Evolutionary conservation across 768 basidiomycete species (phyloP), one percentile per base, ranked within the genome.

Genomic region (Boletellus ananas): DNA sequence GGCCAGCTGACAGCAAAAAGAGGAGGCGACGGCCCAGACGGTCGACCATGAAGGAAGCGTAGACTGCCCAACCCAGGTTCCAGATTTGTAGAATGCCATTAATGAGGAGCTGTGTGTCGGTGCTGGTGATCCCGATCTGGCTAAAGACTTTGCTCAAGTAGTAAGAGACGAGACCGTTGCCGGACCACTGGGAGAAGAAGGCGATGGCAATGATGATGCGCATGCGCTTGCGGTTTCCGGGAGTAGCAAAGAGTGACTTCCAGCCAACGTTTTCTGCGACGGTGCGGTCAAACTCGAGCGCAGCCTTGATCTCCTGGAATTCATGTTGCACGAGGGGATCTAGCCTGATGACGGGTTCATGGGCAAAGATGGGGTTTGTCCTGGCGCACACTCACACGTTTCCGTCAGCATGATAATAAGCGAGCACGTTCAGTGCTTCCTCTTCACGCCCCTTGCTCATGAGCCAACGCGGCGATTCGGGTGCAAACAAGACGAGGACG

Each of bases 161-260:
- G 75, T 85, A 90, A 7, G 85, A 88, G 44, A 88, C 84, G 47
- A 91, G 83, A 62, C 88, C 88, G 59, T 90, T 90, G 13, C 87
- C 88, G 10, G 85, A 89, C 88, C 87, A 90, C 59, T 88, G 85
- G 3, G 87, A 89, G 77, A 90, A 89, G 77, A 86, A 86, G 41
- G 85, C 87, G 48, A 90, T 72, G 41, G 84, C 84, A 54, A 87
- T 64, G 65, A 91, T 85, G 66, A 90, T 85, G 48, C 78, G 70
- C 77, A 91, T 77, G 50, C 90, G 87, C 67, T 74, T 83, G 55
- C 80, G 73, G 76, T 92, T 92, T 45, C 88, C 90, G 25, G 75
- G 66, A 39, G 79, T 87, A 37, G 72, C 59, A 62, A 89, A 68
- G 56, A 93, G 77, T 3, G 84, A 75, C 59, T 77, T 81, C 83